Percentiles rank a stretch among this genome's conserved stretches.
Evolutionary conservation across 1,284 basidiomycete species (phyloP).

Genomic region (Wolfiporia cocos): DNA sequence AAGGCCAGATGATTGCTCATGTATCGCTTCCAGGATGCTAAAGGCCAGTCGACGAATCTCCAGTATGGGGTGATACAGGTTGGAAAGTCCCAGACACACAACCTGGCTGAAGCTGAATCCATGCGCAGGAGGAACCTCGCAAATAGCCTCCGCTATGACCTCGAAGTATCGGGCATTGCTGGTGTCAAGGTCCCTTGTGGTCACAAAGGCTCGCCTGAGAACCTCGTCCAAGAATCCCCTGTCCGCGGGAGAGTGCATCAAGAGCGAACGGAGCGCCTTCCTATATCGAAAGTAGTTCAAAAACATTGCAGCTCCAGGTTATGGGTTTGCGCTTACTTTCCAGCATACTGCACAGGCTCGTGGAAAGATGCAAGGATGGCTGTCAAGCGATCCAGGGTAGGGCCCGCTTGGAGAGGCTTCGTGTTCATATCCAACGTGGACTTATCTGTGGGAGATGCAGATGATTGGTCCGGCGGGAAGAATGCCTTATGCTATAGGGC

Average conservation of each 20-base stretch:
- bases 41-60: slow-evolving; percentile 76
- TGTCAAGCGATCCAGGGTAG: slow-evolving; percentile 57
- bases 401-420: slow-evolving; percentile 45
- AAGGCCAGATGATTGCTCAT: slow-evolving; percentile 56
- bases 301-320: background rate
- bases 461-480: slow-evolving; percentile 54
- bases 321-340: slow-evolving; percentile 45
- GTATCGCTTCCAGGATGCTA: slow-evolving; percentile 70
- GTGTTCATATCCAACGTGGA: slow-evolving; percentile 36
- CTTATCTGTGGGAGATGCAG: slow-evolving; percentile 57
- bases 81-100: slow-evolving; percentile 79
- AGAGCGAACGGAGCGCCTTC: slow-evolving; percentile 73
- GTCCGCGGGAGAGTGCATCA: slow-evolving; percentile 58
- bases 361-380: slow-evolving; percentile 62
- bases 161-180: slow-evolving; percentile 73
- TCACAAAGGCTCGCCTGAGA: slow-evolving; percentile 68
- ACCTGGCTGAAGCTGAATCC: slow-evolving; percentile 72
- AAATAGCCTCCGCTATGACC: slow-evolving; percentile 71
- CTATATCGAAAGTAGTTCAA: slow-evolving; percentile 31
- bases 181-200: slow-evolving; percentile 44
- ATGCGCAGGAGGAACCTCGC: slow-evolving; percentile 44
- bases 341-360: slow-evolving; percentile 41
- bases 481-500: slow-evolving; percentile 61
- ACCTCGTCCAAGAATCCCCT: slow-evolving; percentile 63
- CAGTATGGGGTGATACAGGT: slow-evolving; percentile 73